These are phyloP conservation scores for Fusarium robinianum DNA, from an alignment of 2,329 filamentous ascomycete genomes.

Conservation along the genomic window DNA sequence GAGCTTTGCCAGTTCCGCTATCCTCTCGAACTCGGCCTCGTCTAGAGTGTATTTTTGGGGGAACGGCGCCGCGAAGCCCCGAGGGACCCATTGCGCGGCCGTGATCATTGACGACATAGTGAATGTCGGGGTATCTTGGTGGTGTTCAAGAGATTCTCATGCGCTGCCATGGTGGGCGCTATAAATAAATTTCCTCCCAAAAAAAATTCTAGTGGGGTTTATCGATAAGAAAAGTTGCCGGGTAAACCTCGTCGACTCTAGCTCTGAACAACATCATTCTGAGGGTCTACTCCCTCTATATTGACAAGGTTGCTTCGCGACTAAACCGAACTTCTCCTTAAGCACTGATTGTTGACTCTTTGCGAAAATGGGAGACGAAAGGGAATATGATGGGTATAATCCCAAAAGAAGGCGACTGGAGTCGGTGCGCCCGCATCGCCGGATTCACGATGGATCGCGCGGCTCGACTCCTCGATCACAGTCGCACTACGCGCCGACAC, in stretches of 20 bases:
- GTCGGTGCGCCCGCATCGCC: slow-evolving; percentile 35
- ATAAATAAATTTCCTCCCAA: slow-evolving; percentile 41
- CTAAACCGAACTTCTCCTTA: too few species aligned
- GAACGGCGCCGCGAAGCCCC: slow-evolving; percentile 76
- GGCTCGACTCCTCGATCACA: slow-evolving; percentile 42
- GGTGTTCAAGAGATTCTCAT: slow-evolving; percentile 21
- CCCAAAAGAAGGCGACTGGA: slow-evolving; percentile 47
- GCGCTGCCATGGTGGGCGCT: slow-evolving; percentile 18
- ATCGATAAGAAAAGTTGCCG: slow-evolving; percentile 43
- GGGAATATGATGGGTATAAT: slow-evolving; percentile 46
- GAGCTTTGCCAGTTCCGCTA: slow-evolving; percentile 73
- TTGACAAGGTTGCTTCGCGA: background rate
- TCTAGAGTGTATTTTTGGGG: slow-evolving; percentile 76
- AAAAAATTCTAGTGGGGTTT: slow-evolving; percentile 46
- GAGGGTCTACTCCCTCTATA: slow-evolving; percentile 1
- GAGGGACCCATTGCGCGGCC: slow-evolving; percentile 74
- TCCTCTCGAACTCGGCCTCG: slow-evolving; percentile 75
- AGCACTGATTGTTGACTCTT: too few species aligned
- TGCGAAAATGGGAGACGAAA: slow-evolving; percentile 42
- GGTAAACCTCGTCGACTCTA: slow-evolving; percentile 32
- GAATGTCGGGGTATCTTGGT: slow-evolving; percentile 39
- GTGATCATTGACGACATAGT: slow-evolving; percentile 73
- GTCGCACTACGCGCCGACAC: slow-evolving; percentile 50
- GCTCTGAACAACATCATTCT: slow-evolving; percentile 1
- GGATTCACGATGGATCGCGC: slow-evolving; percentile 42